Evolutionary conservation across 192 early-diverging fungal genomes (phyloP).

Genomic region (Entomortierella chlamydospora): DNA sequence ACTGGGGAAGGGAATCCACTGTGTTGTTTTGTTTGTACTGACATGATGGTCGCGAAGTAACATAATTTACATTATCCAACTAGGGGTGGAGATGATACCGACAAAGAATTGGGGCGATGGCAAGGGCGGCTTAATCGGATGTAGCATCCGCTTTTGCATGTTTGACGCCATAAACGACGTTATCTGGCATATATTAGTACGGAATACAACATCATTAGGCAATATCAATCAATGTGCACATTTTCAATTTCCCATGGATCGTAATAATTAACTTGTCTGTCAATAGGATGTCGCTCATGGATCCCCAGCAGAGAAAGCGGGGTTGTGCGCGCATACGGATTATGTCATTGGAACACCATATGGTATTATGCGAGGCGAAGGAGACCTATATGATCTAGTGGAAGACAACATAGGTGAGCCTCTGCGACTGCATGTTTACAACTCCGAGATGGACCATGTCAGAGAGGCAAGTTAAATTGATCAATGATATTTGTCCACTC

Average conservation of each 20-base stretch:
- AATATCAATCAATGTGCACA: too few relatives aligned
- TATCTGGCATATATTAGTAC: conserved; percentile 65
- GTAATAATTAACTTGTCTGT: not conserved
- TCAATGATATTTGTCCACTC: not conserved
- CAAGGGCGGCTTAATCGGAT: conserved; percentile 63
- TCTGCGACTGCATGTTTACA: conserved; percentile 76
- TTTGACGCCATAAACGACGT: conserved; percentile 66
- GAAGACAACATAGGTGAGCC: conserved; percentile 68
- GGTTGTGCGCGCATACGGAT: conserved; percentile 72
- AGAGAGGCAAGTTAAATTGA: conserved; percentile 60
- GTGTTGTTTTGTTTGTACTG: too few relatives aligned
- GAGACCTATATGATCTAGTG: conserved; percentile 75
- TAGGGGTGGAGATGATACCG: conserved; percentile 60
- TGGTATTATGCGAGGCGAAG: conserved; percentile 65
- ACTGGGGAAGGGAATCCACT: not conserved
- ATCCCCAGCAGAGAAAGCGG: conserved; percentile 78
- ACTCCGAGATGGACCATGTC: conserved; percentile 69
- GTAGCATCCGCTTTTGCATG: conserved; percentile 75
- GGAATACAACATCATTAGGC: not conserved
- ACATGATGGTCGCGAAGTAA: too few relatives aligned
- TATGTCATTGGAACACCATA: conserved; percentile 82
- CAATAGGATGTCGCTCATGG: conserved; percentile 66
- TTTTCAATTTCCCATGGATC: not conserved
- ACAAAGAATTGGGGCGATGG: conserved; percentile 51
- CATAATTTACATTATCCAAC: not conserved